Conservation (phyloP, 345 rosid genomes). For the Bretschneidera sinensis region DNA sequence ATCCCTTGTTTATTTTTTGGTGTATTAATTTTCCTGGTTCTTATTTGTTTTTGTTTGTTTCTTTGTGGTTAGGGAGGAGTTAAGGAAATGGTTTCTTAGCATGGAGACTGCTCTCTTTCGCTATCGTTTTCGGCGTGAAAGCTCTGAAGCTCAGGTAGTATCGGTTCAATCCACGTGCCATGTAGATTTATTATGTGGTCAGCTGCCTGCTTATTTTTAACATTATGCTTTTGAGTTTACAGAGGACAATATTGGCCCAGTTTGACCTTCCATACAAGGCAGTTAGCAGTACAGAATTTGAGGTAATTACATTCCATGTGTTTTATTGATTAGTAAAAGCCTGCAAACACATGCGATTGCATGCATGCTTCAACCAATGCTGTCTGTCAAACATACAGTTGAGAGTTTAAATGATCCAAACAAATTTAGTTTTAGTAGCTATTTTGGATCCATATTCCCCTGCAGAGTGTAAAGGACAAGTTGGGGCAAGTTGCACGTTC, state of each 20-base stretch:
- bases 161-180: background rate
- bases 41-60: background rate
- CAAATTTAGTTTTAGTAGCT: too few relatives aligned
- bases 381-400: background rate
- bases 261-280: conserved; percentile 65
- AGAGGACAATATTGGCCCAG: conserved; percentile 66
- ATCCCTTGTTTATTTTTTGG: background rate
- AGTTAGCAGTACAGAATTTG: conserved; percentile 57
- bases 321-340: background rate
- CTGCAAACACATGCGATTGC: background rate
- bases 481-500: conserved; percentile 56
- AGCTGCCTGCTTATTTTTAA: conserved; percentile 5
- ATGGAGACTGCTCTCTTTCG: conserved; percentile 84
- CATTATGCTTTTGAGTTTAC: conserved; percentile 12
- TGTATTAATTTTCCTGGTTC: background rate
- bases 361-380: background rate
- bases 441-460: conserved; percentile 8
- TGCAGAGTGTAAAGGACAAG: conserved; percentile 51
- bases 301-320: conserved; percentile 35
- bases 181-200: background rate
- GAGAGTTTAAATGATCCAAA: background rate
- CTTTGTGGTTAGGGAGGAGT: conserved; percentile 54
- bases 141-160: conserved; percentile 58
- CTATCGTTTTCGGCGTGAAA: conserved; percentile 38
- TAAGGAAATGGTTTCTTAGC: conserved; percentile 88